Conservation (phyloP, 2,329 filamentous ascomycete species). For the Apiospora koreana region DNA sequence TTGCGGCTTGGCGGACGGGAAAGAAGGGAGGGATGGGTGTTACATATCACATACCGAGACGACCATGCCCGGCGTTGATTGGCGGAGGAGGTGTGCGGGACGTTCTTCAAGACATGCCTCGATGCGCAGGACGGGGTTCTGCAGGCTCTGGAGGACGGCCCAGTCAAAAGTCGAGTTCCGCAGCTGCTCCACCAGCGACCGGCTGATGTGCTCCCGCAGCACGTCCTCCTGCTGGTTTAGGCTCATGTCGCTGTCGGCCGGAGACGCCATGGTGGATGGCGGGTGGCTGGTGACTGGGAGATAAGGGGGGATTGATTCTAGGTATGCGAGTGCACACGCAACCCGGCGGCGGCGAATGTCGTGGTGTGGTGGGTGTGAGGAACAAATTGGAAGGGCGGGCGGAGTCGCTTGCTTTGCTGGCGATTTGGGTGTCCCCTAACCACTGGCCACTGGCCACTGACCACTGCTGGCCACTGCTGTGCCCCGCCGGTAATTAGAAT, state of each 20-base stretch:
- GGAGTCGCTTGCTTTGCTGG: neutral
- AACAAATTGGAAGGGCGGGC: neutral
- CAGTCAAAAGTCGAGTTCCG: conserved; percentile 20
- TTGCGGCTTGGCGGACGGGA: neutral
- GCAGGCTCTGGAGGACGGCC: conserved; percentile 17
- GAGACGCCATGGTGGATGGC: neutral
- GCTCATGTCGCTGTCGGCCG: conserved; percentile 7
- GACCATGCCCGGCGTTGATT: conserved; percentile 13
- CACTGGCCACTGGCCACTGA: too few relatives aligned
- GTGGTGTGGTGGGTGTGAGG: neutral
- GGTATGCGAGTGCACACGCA: too few relatives aligned
- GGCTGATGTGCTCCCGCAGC: conserved; percentile 20
- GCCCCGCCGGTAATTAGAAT: neutral
- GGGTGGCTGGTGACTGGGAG: too few relatives aligned
- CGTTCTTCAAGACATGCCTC: conserved; percentile 20
- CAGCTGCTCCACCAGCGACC: conserved; percentile 20
- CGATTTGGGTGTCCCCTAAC: too few relatives aligned
- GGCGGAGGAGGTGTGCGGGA: neutral
- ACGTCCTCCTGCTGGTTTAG: conserved; percentile 4
- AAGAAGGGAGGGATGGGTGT: too few relatives aligned
- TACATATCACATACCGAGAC: conserved; percentile 19
- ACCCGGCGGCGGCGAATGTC: too few relatives aligned
- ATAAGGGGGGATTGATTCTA: too few relatives aligned
- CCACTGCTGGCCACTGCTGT: too few relatives aligned
- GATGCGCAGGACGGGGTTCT: conserved; percentile 19